Evolutionary conservation across 805 yeast species (phyloP), one percentile per base, ranked within the genome.

Genomic region (Spathaspora girioi): DNA sequence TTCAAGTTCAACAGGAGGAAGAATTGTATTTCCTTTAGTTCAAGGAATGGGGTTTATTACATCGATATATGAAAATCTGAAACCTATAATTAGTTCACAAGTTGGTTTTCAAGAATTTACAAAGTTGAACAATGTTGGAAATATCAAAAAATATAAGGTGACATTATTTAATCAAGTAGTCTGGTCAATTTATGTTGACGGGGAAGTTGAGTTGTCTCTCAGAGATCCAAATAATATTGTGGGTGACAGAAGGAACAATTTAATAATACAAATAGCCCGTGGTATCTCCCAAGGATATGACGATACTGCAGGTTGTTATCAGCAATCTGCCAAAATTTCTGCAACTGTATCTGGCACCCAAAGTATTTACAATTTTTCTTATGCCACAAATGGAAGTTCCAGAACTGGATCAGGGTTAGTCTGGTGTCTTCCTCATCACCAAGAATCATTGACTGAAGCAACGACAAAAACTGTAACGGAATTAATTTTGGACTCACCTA

Each of bases 21-120:
- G 79, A 27, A 69, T 82, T 40, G 63, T 67, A n/a, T 58, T 78
- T 26, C 91, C 92, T 2, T 61, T 87, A 45, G 86, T 84, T 4
- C 91, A 86, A 63, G 97, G 97, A 32, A 77, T 78, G 81, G 96
- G 96, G 0, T 82, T 86, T 53, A 78, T 88, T 14, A 86, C 96
- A 15, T 90, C 84, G 19, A 67, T 83, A 52, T 75, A 77, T 62
- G 67, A 68, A 5, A 70, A 73, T 53, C 65, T 83, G 56, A 73
- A 72, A 18, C 88, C 91, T 1, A 64, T 71, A 50, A 56, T 87
- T 23, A 75, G 77, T n/a, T 80, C 88, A 20, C 78, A 76, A 27
- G 86, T 87, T 26, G 96, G 96, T 0, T 72, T 87, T 49, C 80
- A 77, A 54, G 69, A 71, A 17, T 72, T 86, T 50, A 68, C 70